These are phyloP conservation scores for Drechslerella dactyloides DNA, from an alignment of 2,329 filamentous ascomycete genomes.

Conservation along the genomic window DNA sequence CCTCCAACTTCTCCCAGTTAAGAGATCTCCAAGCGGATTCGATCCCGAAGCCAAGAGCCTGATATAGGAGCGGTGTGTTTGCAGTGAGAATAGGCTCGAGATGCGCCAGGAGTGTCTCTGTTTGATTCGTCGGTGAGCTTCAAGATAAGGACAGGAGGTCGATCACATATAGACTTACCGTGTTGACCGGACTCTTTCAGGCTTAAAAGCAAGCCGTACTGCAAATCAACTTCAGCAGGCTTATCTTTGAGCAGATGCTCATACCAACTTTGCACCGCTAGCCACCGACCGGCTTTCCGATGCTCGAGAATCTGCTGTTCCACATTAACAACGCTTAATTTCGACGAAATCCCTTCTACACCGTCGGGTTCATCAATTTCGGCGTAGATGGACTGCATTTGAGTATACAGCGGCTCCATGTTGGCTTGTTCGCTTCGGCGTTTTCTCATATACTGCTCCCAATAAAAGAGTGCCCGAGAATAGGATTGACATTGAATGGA, in stretches of 20 bases:
- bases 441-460: constrained; percentile 84
- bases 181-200: constrained; percentile 95
- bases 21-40: constrained; percentile 92
- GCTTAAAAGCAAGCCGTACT: constrained; percentile 83
- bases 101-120: constrained; percentile 84
- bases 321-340: constrained; percentile 83
- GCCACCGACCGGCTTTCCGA: constrained; percentile 90
- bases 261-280: constrained; percentile 96
- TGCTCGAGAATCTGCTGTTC: constrained; percentile 93
- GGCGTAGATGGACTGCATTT: constrained; percentile 90
- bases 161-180: constrained; percentile 64
- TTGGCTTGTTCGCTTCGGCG: constrained; percentile 62
- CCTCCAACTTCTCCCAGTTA: constrained; percentile 72
- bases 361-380: constrained; percentile 98
- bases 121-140: constrained; percentile 2
- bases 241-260: constrained; percentile 83
- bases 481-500: constrained; percentile 95
- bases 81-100: constrained; percentile 73
- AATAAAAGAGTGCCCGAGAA: constrained; percentile 87
- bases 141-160: neutral
- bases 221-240: constrained; percentile 76
- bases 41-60: constrained; percentile 78
- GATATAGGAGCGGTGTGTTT: constrained; percentile 58
- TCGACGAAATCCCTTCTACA: constrained; percentile 89
- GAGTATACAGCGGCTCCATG: constrained; percentile 71